phyloP scores from a whole-genome alignment of 179 eudicot genomes.

The Heliamphora pulchella region DNA sequence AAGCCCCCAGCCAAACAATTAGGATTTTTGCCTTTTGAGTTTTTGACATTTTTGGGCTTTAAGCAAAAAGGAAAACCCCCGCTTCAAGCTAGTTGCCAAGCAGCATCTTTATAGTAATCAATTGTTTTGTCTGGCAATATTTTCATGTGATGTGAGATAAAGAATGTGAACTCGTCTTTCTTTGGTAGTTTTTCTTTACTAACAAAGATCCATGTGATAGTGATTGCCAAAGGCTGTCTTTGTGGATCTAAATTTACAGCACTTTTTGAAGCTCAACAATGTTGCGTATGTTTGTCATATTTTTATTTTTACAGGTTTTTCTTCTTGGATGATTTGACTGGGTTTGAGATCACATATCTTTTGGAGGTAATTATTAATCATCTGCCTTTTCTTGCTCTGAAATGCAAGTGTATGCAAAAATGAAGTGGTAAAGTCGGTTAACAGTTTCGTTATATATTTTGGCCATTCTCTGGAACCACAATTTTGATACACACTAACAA shows the following conservation, averaged over 20 bases:
- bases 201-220: not conserved
- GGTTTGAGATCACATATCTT: conserved; percentile 82
- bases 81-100: too few relatives aligned
- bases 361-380: conserved; percentile 55
- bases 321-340: conserved; percentile 96
- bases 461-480: not conserved
- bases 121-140: too few relatives aligned
- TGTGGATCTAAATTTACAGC: not conserved
- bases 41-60: too few relatives aligned
- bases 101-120: too few relatives aligned
- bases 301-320: conserved; percentile 52
- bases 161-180: too few relatives aligned
- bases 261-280: not conserved
- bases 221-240: not conserved
- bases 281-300: not conserved
- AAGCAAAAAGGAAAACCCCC: too few relatives aligned
- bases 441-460: too few relatives aligned
- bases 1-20: too few relatives aligned
- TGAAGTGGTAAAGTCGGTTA: not conserved
- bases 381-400: not conserved
- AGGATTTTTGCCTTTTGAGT: too few relatives aligned
- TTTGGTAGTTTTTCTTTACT: too few relatives aligned
- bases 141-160: too few relatives aligned
- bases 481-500: not conserved
- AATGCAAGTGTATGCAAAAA: not conserved